Conservation (phyloP, 2,329 filamentous ascomycete genomes). For the Ophiostoma australiae region DNA sequence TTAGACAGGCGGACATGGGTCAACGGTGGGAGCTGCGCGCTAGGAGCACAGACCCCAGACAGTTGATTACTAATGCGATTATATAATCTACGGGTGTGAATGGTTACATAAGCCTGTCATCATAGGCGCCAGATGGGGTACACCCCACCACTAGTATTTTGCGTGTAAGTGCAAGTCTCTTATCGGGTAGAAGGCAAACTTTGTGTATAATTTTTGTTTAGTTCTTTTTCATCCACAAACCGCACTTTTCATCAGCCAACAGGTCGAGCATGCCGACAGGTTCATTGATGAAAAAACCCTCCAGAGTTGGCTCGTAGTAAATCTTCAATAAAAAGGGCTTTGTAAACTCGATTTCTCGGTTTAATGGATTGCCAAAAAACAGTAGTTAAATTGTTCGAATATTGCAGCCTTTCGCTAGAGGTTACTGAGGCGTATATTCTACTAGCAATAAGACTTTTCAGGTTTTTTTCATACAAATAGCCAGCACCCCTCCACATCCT, state of each 20-base stretch:
- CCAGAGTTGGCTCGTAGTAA: neutral
- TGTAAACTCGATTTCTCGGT: too few species aligned
- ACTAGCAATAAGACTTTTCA: neutral
- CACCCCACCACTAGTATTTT: conserved; percentile 1
- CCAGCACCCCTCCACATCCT: neutral
- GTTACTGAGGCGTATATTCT: neutral
- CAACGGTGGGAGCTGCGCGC: neutral
- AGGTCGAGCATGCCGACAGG: too few species aligned
- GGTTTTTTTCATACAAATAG: neutral
- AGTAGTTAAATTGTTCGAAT: too few species aligned
- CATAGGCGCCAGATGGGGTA: neutral
- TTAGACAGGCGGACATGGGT: neutral
- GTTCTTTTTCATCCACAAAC: neutral
- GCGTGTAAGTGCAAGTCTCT: neutral
- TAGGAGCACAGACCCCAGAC: neutral
- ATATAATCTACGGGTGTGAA: neutral
- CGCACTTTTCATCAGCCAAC: neutral
- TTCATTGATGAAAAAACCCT: too few species aligned
- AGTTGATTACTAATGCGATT: neutral
- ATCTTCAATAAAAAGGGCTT: neutral
- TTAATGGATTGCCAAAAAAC: too few species aligned
- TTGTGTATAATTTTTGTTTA: neutral
- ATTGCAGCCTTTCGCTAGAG: too few species aligned
- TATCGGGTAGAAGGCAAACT: neutral
- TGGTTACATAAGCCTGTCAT: neutral